Base-by-base conservation (phyloP, 2,329 filamentous ascomycete species). In the Berkeleyomyces rouxiae region DNA sequence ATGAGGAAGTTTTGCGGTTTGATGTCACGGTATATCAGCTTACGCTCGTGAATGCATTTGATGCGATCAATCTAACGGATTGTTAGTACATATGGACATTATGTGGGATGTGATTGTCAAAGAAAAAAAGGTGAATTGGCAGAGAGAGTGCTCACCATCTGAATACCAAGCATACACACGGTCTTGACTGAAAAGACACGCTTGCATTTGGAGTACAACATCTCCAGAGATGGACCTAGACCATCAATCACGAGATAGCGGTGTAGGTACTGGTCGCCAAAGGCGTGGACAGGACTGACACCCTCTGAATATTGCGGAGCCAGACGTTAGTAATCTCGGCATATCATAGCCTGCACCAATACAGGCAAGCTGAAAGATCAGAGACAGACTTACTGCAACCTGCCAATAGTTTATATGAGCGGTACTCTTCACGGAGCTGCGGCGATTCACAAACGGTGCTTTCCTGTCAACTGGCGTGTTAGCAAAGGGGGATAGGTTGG, bases 1-100 rank as follows among this genome's bases (percentile, higher is more conserved):
- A 96, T 75, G 4, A 96, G 78, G 68, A 90, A 95, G 68, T 96
- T 96, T 70, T 86, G 90, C 2, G 90, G 90, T 71, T 96, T 96
- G 40, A 96, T 77, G 71, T 96, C 90, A 64, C 90, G 83, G 70
- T 96, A 90, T 44, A 96, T 92, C 72, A 93, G 95, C 66, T 88
- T 89, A 68, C 59, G 63, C 11, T 57, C 53, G 46, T 64, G 63
- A 13, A 64, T 61, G 43, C 59, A 58, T 10, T 61, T 46, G 16
- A 64, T 46, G n/a, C 63, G 59, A 40, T 61, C 60, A 6, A 63
- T 63, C 62, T 63, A 40, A 9, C n/a, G 31, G 13, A n/a, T 39
- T 16, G 53, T 16, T 9, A 43, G 5, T 31, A 37, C 39, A 9
- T 13, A 23, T 39, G 11, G 7, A 55, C 9, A 55, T 40, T 5